These are phyloP conservation scores for Lepidopterella palustris DNA, from an alignment of 495 filamentous ascomycete species.

Conservation along the genomic window DNA sequence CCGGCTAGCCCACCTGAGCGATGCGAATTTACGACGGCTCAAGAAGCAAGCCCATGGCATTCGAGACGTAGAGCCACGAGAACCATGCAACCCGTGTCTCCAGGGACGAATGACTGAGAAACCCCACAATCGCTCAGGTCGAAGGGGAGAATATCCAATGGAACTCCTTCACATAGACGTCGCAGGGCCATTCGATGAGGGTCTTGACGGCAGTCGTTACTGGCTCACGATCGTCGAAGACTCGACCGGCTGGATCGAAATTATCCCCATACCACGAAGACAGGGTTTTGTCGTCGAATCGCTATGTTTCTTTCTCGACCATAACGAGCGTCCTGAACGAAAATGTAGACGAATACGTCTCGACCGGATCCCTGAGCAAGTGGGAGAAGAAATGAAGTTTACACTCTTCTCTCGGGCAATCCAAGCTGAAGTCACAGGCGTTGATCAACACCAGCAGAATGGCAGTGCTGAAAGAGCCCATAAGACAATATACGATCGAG, in stretches of 20 bases:
- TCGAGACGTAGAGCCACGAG: conserved; percentile 7
- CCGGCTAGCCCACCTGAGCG: conserved; percentile 17
- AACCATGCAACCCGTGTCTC: conserved; percentile 20
- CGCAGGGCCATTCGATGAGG: conserved; percentile 25
- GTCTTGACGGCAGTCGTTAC: conserved; percentile 25
- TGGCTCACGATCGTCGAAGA: conserved; percentile 29
- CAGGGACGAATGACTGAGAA: conserved; percentile 27
- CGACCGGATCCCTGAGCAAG: conserved; percentile 20
- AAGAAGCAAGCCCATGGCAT: conserved; percentile 19
- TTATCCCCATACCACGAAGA: conserved; percentile 2
- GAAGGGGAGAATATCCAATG: conserved; percentile 26
- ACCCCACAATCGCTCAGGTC: conserved; percentile 11
- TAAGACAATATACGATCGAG: conserved; percentile 24
- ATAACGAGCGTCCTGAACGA: conserved; percentile 25
- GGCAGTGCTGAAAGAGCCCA: conserved; percentile 26
- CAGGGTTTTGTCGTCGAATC: conserved; percentile 13
- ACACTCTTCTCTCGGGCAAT: conserved; percentile 23
- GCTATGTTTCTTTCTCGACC: too few species aligned
- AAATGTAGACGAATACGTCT: conserved; percentile 27
- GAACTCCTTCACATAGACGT: conserved; percentile 28
- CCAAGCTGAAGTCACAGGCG: conserved; percentile 18
- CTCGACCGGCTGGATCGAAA: conserved; percentile 22
- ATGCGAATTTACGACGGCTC: conserved; percentile 8
- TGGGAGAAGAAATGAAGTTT: conserved; percentile 29
- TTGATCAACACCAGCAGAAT: conserved; percentile 28